Base-by-base conservation (phyloP, 2,329 filamentous ascomycete genomes). In the Talaromyces sp. region DNA sequence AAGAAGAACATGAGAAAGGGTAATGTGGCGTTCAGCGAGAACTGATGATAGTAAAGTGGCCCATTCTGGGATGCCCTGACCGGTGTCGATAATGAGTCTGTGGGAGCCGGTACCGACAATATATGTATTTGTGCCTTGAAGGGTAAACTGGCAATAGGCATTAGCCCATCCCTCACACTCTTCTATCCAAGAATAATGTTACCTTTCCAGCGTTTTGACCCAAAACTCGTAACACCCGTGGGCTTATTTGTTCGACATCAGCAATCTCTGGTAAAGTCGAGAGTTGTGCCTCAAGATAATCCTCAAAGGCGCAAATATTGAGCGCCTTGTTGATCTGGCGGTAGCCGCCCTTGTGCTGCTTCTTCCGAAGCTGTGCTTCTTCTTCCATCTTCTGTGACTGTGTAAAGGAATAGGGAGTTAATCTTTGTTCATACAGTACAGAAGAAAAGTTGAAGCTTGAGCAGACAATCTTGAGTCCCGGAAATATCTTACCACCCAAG, bases 281-380 rank as follows among this genome's bases (percentile, higher is more conserved):
- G 31, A 70, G 69, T 65, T 84, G 82, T 1, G 68, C 69, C 8
- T 75, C 70, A 1, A 84, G 78, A 69, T 83, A 84, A 37, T 83
- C 80, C 27, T 83, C 79, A 66, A 83, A 84, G 9, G 76, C 80
- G 68, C 80, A 80, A 31, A 80, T 76, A 67, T 83, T 81, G 11
- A 83, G 70, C 0, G 77, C 68, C 63, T 82, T 82, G 75, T 83
- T 83, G 68, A 83, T 83, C 67, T 83, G 80, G 14, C 70, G 70
- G 22, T 65, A 65, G 1, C 63, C 63, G 1, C 63, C 57, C 24
- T 64, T 49, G 45, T 49, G 19, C 45, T 49, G 45, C 22, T 49
- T 49, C 22, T 49, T 49, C 45, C n/a, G 11, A 10, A 11, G 45
- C 22, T 49, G 45, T 27, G 6, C 5, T 49, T 49, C 22, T 49